Evolutionary conservation across 108 stramenopile genomes (phyloP).

Genomic region (Nitzschia putrida): DNA sequence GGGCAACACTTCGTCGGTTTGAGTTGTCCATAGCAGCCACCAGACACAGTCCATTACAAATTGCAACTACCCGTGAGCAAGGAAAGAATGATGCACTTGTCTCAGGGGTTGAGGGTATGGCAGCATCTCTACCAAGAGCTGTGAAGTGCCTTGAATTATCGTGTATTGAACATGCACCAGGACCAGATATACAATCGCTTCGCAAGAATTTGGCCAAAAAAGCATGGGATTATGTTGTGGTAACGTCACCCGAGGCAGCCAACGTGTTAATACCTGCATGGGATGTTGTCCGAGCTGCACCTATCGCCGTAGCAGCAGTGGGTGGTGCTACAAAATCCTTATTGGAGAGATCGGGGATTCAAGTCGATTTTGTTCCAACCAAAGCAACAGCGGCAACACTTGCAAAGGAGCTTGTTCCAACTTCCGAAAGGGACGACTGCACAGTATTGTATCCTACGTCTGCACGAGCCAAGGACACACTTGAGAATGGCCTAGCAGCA

Average conservation of each 20-base stretch:
- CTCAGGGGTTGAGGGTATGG: slow-evolving; percentile 39
- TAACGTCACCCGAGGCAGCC: slow-evolving; percentile 89
- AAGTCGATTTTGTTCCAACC: slow-evolving; percentile 71
- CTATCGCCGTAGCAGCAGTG: slow-evolving; percentile 64
- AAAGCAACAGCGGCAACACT: slow-evolving; percentile 77
- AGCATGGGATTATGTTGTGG: slow-evolving; percentile 68
- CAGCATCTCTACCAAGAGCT: slow-evolving; percentile 1
- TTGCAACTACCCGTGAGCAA: slow-evolving; percentile 63
- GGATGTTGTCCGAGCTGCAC: slow-evolving; percentile 47
- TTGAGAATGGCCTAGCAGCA: slow-evolving; percentile 61
- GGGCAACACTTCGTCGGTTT: too few species aligned
- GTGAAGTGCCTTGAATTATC: slow-evolving; percentile 68
- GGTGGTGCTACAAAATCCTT: slow-evolving; percentile 76
- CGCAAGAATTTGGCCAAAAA: slow-evolving; percentile 33
- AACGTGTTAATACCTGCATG: slow-evolving; percentile 69
- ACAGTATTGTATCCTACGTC: slow-evolving; percentile 79
- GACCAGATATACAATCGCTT: slow-evolving; percentile 60
- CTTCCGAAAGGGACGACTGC: slow-evolving; percentile 31
- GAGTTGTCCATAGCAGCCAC: too few species aligned
- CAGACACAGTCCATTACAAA: too few species aligned
- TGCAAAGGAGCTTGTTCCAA: slow-evolving; percentile 59
- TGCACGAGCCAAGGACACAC: slow-evolving; percentile 64
- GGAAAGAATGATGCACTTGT: slow-evolving; percentile 80
- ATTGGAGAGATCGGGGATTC: slow-evolving; percentile 49
- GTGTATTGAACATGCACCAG: slow-evolving; percentile 83